Conservation (phyloP, 2,329 filamentous ascomycete genomes). For the Aspergillus brasiliensis region DNA sequence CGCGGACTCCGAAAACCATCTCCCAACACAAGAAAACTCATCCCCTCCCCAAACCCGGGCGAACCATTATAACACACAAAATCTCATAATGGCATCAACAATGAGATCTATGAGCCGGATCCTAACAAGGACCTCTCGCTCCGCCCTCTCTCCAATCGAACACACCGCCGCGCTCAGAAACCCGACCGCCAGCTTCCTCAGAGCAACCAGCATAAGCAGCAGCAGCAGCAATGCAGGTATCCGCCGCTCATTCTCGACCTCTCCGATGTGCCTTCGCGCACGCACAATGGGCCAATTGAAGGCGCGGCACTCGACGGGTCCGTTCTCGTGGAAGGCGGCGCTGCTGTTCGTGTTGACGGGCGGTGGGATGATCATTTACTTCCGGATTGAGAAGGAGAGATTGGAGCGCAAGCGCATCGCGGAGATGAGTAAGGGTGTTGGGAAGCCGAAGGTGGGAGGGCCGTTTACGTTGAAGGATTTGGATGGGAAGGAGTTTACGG, state of each 20-base stretch:
- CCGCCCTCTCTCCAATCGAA: slow-evolving; percentile 13
- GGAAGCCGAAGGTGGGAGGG: slow-evolving; percentile 89
- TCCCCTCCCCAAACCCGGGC: neutral
- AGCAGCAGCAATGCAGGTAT: neutral
- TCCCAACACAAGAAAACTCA: slow-evolving; percentile 7
- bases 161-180: slow-evolving; percentile 5
- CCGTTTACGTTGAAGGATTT: slow-evolving; percentile 81
- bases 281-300: slow-evolving; percentile 46
- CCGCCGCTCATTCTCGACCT: slow-evolving; percentile 33
- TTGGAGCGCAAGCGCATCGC: slow-evolving; percentile 87
- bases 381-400: slow-evolving; percentile 88
- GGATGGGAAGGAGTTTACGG: slow-evolving; percentile 74
- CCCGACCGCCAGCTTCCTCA: neutral
- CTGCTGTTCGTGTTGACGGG: slow-evolving; percentile 81
- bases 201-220: slow-evolving; percentile 8
- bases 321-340: slow-evolving; percentile 92
- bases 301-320: slow-evolving; percentile 50
- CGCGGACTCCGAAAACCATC: neutral
- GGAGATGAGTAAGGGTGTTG: slow-evolving; percentile 89
- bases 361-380: slow-evolving; percentile 80
- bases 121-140: slow-evolving; percentile 16
- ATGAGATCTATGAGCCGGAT: slow-evolving; percentile 24
- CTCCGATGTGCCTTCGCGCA: slow-evolving; percentile 21
- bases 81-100: slow-evolving; percentile 31
- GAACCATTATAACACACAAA: neutral